Conservation (phyloP, 495 filamentous ascomycete species). For the Aspergillus conjunctus region DNA sequence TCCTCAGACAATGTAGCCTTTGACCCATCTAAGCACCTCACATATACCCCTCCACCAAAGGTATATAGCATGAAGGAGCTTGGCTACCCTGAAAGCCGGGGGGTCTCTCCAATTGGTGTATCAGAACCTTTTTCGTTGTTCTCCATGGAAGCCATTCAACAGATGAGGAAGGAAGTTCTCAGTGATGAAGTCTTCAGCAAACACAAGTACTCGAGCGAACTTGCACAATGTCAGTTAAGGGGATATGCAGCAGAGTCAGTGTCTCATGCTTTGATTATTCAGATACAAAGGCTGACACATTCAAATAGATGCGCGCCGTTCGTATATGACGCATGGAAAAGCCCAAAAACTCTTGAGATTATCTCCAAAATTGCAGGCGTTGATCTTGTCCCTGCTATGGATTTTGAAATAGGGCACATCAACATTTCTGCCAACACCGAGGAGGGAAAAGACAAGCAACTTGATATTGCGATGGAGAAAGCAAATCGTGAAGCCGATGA, state of each 20-base stretch:
- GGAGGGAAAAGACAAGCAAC: constrained; percentile 49
- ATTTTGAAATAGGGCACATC: constrained; percentile 74
- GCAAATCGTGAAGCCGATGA: constrained; percentile 39
- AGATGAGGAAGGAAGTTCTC: constrained; percentile 68
- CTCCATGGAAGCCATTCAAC: constrained; percentile 62
- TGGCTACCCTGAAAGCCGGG: constrained; percentile 54
- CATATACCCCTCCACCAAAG: constrained; percentile 53
- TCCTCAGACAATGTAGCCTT: constrained; percentile 36
- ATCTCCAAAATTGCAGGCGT: constrained; percentile 75
- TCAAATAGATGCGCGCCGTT: constrained; percentile 60
- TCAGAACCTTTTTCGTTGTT: constrained; percentile 77
- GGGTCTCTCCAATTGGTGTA: constrained; percentile 67
- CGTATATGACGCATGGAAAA: constrained; percentile 70
- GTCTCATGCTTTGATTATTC: neutral
- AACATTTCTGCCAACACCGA: constrained; percentile 65
- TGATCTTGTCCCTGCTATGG: constrained; percentile 68
- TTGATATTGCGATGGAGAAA: constrained; percentile 40
- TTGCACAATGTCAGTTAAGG: constrained; percentile 66
- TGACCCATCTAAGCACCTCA: constrained; percentile 57
- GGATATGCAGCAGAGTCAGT: constrained; percentile 70
- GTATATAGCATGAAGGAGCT: constrained; percentile 63
- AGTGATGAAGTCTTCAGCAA: constrained; percentile 64
- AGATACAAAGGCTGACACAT: constrained; percentile 15
- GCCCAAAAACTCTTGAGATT: constrained; percentile 62
- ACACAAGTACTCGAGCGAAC: constrained; percentile 63